Percentiles rank a stretch among this genome's conserved stretches.
These are phyloP conservation scores for Gracilaria domingensis DNA, from an alignment of 23 red algal genomes.

Conservation along the genomic window DNA sequence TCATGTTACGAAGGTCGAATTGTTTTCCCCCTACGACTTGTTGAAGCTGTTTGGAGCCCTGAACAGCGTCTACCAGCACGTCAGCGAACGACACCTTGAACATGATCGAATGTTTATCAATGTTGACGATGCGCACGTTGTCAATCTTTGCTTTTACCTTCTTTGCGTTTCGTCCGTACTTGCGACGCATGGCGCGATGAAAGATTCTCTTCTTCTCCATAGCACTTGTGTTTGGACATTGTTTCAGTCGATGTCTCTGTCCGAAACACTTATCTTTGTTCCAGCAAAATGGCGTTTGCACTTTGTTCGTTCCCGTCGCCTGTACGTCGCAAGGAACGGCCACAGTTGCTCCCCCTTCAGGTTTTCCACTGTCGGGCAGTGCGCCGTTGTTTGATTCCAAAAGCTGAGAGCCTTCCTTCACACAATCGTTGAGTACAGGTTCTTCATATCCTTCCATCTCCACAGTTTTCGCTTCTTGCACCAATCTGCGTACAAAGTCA, in stretches of 20 bases:
- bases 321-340: background rate
- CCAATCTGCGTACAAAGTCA: background rate
- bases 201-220: background rate
- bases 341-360: background rate
- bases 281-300: conserved; percentile 5
- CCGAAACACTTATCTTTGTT: conserved; percentile 17
- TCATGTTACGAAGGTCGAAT: no score
- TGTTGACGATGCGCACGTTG: conserved; percentile 4
- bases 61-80: background rate
- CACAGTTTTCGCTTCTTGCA: background rate
- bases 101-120: background rate
- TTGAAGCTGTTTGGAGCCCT: no score
- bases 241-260: conserved; percentile 17
- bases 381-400: background rate
- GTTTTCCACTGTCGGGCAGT: background rate
- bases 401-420: background rate
- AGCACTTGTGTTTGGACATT: background rate
- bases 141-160: background rate
- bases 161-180: background rate
- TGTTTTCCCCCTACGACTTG: no score
- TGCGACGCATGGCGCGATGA: background rate
- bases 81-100: conserved; percentile 10
- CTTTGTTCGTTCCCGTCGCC: background rate
- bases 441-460: background rate
- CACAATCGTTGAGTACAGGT: background rate